Evolutionary conservation across 2,329 filamentous ascomycete species (phyloP), one percentile per base, ranked within the genome.

Genomic region (Phialocephala sp.): DNA sequence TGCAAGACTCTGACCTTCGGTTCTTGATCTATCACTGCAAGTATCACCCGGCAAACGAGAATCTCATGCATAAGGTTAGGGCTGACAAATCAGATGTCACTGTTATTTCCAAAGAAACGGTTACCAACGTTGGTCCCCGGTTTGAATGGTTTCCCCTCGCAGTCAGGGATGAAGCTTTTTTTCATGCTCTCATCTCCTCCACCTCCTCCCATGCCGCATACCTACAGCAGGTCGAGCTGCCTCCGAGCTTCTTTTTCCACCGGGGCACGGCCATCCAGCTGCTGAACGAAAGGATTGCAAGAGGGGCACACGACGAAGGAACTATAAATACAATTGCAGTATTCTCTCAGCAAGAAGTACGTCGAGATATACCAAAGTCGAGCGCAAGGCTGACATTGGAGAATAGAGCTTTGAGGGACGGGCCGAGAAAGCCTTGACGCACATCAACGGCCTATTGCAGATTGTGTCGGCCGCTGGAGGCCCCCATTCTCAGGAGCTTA

Each of bases 141-240:
- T 69, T 68, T 37, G 68, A 71, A 60, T 72, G 71, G 69, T 71
- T 71, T 52, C 69, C 68, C 15, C 59, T 72, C 11, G 68, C 67
- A 18, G 65, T 71, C 5, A 58, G 66, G 36, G 68, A 72, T 59
- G 62, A 69, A 52, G 68, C 68, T 8, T 71, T 71, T 64, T 72
- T 72, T 58, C 69, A 72, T 64, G 66, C 65, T 14, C 22, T 71
- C 9, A 68, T 72, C 43, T 66, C 69, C n/a, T 66, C 63, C 9
- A 66, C 62, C 6, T 66, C 64, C 4, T 67, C 69, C 20, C 71
- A 71, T 60, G 67, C 67, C 6, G 64, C 69, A 35, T 69, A 69
- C 43, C 47, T 68, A 27, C 65, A 69, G 22, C 32, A 66, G 27
- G 15, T 57, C 43, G 62, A 68, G 14, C 58, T 68, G 2, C 67